phyloP scores from a whole-genome alignment of 2,329 filamentous ascomycete genomes.

The Neofusicoccum parvum region DNA sequence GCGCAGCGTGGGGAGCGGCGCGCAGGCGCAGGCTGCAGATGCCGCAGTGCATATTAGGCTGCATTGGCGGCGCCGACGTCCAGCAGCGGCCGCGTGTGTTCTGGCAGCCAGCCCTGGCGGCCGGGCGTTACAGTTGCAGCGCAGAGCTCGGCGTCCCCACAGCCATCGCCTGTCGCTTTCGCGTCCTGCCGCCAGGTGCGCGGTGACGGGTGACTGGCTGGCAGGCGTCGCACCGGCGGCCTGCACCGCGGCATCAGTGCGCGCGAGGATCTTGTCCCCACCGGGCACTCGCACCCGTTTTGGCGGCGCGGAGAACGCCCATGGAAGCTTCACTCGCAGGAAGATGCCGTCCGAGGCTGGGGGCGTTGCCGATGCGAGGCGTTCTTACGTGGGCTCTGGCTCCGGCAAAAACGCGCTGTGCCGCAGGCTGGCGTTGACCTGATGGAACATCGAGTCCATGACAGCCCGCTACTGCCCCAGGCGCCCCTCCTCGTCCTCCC shows the following conservation, averaged over 20 bases:
- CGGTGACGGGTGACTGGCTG: too few species aligned
- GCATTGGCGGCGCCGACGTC: conserved; percentile 2
- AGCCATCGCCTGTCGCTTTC: too few species aligned
- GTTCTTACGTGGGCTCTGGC: conserved; percentile 16
- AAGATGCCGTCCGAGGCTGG: conserved; percentile 13
- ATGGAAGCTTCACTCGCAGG: conserved; percentile 19
- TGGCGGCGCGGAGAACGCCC: conserved; percentile 16
- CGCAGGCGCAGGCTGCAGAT: neutral
- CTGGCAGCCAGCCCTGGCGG: too few species aligned
- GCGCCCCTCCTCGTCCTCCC: conserved; percentile 3
- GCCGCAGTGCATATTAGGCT: neutral
- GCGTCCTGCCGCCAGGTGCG: too few species aligned
- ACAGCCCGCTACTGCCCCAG: conserved; percentile 6
- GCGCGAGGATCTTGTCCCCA: conserved; percentile 13
- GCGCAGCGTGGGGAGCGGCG: neutral
- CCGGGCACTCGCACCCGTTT: conserved; percentile 11
- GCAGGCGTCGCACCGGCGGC: neutral
- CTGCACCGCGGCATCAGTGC: conserved; percentile 10
- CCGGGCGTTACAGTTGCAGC: neutral
- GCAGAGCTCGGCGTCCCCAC: neutral
- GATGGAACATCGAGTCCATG: conserved; percentile 3
- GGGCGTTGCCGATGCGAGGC: conserved; percentile 15
- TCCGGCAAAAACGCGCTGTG: conserved; percentile 17
- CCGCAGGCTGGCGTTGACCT: conserved; percentile 12
- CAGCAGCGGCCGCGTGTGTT: neutral